A percentile compares a stretch with the other conserved stretches of the same genome.
These are phyloP conservation scores for Vinca minor DNA, from an alignment of 257 asterid genomes.

Conservation along the genomic window DNA sequence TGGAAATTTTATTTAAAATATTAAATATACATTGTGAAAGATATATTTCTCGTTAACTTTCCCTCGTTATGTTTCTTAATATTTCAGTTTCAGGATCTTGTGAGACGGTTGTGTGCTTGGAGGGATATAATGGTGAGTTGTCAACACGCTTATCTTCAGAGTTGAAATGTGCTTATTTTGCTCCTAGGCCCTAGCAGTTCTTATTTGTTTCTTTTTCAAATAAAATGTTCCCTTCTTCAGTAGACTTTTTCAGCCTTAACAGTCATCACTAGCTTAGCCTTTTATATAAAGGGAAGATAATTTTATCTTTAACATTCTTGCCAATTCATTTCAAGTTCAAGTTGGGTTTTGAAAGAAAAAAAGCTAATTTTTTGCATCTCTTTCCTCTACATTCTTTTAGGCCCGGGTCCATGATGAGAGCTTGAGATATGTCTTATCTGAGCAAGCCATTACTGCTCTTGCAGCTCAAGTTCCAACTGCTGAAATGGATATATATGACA, in stretches of 20 bases:
- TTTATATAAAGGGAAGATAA: not conserved
- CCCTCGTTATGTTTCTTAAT: not conserved
- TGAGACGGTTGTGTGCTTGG: conserved; percentile 79
- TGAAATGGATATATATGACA: conserved; percentile 42
- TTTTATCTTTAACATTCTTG: not conserved
- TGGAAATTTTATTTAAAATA: not conserved
- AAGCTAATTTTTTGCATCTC: conserved; percentile 3
- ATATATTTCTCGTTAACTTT: not conserved
- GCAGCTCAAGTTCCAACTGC: conserved; percentile 55
- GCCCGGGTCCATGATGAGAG: conserved; percentile 98
- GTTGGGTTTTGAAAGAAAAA: not conserved
- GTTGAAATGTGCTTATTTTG: not conserved
- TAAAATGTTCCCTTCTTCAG: not conserved
- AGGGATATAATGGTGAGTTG: conserved; percentile 88
- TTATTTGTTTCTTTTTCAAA: not conserved
- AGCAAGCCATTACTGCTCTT: conserved; percentile 59
- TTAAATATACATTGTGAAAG: too few species aligned
- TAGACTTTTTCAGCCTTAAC: not conserved
- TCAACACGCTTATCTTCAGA: not conserved
- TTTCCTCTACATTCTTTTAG: conserved; percentile 39
- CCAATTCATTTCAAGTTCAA: not conserved
- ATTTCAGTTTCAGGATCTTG: conserved; percentile 76
- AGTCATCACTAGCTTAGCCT: not conserved
- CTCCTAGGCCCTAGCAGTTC: too few species aligned
- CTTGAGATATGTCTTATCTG: conserved; percentile 80